Conservation (phyloP, 495 filamentous ascomycete species). For the Penicillium riverlandense region DNA sequence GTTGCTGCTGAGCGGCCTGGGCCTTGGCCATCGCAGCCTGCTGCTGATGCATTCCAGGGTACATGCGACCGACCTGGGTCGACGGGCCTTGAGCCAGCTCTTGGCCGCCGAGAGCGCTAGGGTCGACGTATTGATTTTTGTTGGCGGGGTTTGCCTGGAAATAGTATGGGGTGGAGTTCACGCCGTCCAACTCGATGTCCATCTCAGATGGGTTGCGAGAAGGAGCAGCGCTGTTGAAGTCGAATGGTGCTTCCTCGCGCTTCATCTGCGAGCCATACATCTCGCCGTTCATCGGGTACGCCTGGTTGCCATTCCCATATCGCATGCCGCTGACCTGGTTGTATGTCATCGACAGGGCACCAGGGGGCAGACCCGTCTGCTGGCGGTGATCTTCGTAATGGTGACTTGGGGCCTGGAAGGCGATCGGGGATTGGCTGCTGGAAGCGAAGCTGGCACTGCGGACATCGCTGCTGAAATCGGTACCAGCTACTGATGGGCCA, state of each 20-base stretch:
- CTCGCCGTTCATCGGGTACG: constrained; percentile 38
- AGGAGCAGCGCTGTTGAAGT: constrained; percentile 51
- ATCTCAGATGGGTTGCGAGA: constrained; percentile 44
- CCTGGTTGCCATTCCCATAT: constrained; percentile 41
- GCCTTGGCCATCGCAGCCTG: constrained; percentile 78
- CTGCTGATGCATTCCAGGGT: constrained; percentile 88
- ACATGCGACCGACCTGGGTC: constrained; percentile 61
- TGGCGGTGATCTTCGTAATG: constrained; percentile 89
- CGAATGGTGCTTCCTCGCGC: constrained; percentile 35
- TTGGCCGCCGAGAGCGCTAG: constrained; percentile 58
- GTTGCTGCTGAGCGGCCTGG: constrained; percentile 64
- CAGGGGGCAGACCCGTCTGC: constrained; percentile 79
- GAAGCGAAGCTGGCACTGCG: constrained; percentile 34
- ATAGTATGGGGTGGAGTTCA: constrained; percentile 53
- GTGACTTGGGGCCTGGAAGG: constrained; percentile 75
- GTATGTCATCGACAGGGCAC: constrained; percentile 64
- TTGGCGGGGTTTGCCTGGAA: constrained; percentile 27
- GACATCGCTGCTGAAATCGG: constrained; percentile 32
- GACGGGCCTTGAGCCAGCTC: constrained; percentile 41
- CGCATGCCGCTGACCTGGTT: constrained; percentile 50
- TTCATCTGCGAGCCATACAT: constrained; percentile 46
- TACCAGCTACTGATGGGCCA: constrained; percentile 30
- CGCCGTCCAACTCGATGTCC: constrained; percentile 48
- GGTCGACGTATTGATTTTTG: constrained; percentile 56
- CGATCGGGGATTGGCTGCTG: constrained; percentile 44